A percentile compares a stretch with the other conserved stretches of the same genome.
Evolutionary conservation across 31 red algal species (phyloP).

Genomic region (Asparagopsis taxiformis): DNA sequence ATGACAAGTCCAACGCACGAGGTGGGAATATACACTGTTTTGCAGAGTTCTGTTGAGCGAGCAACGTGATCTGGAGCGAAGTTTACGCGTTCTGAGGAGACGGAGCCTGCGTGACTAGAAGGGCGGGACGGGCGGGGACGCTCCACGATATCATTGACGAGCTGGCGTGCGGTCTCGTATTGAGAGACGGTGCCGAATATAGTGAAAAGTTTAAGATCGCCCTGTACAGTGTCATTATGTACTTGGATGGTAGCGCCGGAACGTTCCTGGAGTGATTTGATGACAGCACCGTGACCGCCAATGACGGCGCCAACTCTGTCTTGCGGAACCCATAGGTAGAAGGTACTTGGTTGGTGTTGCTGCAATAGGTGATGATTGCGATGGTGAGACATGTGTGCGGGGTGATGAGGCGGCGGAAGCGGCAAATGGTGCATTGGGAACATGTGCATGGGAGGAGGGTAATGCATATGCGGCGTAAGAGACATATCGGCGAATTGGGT

Average conservation of each 20-base stretch:
- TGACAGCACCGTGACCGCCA: conserved; percentile 77
- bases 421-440: background rate
- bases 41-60: conserved; percentile 44
- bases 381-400: background rate
- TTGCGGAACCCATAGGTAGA: conserved; percentile 82
- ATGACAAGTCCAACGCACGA: conserved; percentile 89
- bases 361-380: background rate
- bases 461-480: background rate
- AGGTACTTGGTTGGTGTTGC: conserved; percentile 1
- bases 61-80: conserved; percentile 14
- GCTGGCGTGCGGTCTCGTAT: conserved; percentile 57
- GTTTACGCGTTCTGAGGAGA: no score
- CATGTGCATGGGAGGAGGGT: conserved; percentile 17
- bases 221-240: conserved; percentile 79
- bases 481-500: background rate
- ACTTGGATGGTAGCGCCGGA: conserved; percentile 87
- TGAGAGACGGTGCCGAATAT: conserved; percentile 68
- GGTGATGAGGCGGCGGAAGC: conserved; percentile 3
- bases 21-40: conserved; percentile 85
- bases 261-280: conserved; percentile 70
- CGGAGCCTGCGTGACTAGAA: background rate
- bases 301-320: conserved; percentile 86
- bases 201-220: conserved; percentile 83
- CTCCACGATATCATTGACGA: conserved; percentile 78
- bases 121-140: conserved; percentile 24